Evolutionary conservation across 1,284 basidiomycete genomes (phyloP).

Genomic region (Phaffia rhodozyma): DNA sequence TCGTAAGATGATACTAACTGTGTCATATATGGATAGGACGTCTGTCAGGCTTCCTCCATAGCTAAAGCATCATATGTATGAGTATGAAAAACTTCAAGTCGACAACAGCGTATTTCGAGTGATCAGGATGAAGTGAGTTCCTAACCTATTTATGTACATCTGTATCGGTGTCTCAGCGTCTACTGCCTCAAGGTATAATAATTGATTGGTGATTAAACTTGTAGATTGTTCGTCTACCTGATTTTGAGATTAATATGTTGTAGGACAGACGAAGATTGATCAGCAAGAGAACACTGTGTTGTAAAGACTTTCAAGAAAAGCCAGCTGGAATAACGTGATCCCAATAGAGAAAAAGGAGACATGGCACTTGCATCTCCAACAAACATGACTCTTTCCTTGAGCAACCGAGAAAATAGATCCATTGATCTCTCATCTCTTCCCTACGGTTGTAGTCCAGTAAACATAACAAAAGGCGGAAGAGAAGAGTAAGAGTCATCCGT

Average conservation of each 20-base stretch:
- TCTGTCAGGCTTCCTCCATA: constrained; percentile 4
- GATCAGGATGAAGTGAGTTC: neutral
- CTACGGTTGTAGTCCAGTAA: constrained; percentile 5
- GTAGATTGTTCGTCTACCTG: constrained; percentile 24
- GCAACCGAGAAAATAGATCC: constrained; percentile 25
- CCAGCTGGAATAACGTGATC: no score
- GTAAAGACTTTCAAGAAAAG: neutral
- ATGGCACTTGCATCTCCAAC: constrained; percentile 19
- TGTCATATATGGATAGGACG: constrained; percentile 25
- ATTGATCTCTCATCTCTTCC: constrained; percentile 23
- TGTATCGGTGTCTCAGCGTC: constrained; percentile 23
- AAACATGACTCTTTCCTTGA: constrained; percentile 27
- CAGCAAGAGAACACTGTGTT: neutral
- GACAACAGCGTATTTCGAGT: neutral
- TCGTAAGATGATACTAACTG: neutral
- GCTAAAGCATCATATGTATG: neutral
- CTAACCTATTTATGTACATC: constrained; percentile 24
- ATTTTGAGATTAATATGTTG: neutral
- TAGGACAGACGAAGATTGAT: neutral
- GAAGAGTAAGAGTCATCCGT: no score
- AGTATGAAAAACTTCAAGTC: neutral
- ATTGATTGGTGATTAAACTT: constrained; percentile 23
- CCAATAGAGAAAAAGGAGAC: neutral
- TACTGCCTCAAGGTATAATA: constrained; percentile 27
- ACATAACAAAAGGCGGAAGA: no score